These are phyloP conservation scores for Wickerhamiella lipophila DNA, from an alignment of 805 yeast species.

Conservation along the genomic window DNA sequence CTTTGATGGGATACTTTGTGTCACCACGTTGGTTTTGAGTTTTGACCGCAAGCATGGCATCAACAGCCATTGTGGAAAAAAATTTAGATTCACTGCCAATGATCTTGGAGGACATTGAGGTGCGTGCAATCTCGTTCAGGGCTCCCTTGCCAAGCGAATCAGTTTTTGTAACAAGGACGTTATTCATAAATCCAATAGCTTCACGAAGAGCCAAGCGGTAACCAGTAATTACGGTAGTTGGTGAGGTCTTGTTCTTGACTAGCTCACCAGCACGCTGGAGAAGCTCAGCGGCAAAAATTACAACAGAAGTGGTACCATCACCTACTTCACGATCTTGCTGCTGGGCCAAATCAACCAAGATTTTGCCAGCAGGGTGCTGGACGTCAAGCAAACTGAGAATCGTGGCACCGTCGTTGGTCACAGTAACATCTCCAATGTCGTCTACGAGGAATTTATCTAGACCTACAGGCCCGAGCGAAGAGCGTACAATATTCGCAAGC, in stretches of 20 bases:
- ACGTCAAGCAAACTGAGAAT: slow-evolving; percentile 82
- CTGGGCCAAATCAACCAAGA: slow-evolving; percentile 91
- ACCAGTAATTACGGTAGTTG: slow-evolving; percentile 95
- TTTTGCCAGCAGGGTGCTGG: slow-evolving; percentile 98
- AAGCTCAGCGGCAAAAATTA: slow-evolving; percentile 86
- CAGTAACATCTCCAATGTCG: slow-evolving; percentile 97
- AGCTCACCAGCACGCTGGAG: slow-evolving; percentile 86
- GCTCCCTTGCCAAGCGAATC: slow-evolving; percentile 71
- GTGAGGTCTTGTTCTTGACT: slow-evolving; percentile 88
- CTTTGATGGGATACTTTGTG: slow-evolving; percentile 69
- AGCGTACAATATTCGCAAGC: slow-evolving; percentile 72
- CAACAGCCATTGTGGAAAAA: slow-evolving; percentile 82
- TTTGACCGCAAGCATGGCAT: slow-evolving; percentile 88
- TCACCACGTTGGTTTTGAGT: slow-evolving; percentile 84
- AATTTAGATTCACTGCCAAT: slow-evolving; percentile 90
- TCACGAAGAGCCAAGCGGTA: slow-evolving; percentile 87
- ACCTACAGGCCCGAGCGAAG: slow-evolving; percentile 96
- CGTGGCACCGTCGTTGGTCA: slow-evolving; percentile 98
- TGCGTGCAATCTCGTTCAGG: slow-evolving; percentile 80
- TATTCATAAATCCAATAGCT: slow-evolving; percentile 74
- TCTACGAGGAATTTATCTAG: slow-evolving; percentile 97
- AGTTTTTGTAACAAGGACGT: slow-evolving; percentile 70
- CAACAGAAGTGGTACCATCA: slow-evolving; percentile 96
- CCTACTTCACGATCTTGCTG: slow-evolving; percentile 99
- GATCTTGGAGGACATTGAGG: slow-evolving; percentile 93